A percentile compares a stretch with the other conserved stretches of the same genome.
phyloP scores from a whole-genome alignment of 192 early-diverging fungal species.

The Backusella westeae region DNA sequence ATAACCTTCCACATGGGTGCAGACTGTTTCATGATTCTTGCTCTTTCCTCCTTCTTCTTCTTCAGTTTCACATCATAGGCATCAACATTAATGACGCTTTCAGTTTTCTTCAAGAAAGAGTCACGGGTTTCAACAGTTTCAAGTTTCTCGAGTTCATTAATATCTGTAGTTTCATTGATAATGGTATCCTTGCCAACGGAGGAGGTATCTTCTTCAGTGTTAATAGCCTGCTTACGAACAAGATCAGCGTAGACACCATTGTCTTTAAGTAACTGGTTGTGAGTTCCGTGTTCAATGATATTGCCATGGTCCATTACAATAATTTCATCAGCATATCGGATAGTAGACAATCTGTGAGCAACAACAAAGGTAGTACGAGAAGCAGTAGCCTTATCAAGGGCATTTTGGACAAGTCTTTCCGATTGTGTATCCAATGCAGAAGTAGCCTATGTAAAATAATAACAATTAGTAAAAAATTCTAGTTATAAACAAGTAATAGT shows the following conservation, averaged over 20 bases:
- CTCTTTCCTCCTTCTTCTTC: constrained; percentile 32
- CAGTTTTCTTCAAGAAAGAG: not conserved
- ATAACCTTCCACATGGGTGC: constrained; percentile 58
- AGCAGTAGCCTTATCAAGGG: constrained; percentile 68
- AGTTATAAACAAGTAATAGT: not conserved
- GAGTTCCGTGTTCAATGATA: constrained; percentile 73
- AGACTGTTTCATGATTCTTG: constrained; percentile 38
- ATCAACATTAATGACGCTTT: not conserved
- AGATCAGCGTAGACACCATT: constrained; percentile 60
- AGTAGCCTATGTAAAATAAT: constrained; percentile 56
- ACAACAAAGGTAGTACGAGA: constrained; percentile 87
- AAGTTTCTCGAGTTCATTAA: not conserved
- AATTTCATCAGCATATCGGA: constrained; percentile 81
- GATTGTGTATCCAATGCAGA: constrained; percentile 78
- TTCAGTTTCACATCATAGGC: constrained; percentile 19
- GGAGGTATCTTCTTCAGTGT: constrained; percentile 16
- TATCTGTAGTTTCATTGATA: not conserved
- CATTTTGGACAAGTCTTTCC: constrained; percentile 76
- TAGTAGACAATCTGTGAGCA: constrained; percentile 87
- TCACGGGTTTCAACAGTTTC: not conserved
- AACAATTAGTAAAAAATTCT: not conserved
- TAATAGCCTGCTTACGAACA: constrained; percentile 64
- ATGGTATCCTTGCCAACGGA: not conserved
- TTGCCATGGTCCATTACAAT: constrained; percentile 75
- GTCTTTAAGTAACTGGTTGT: constrained; percentile 66